A percentile compares a stretch with the other conserved stretches of the same genome.
Evolutionary conservation across 257 asterid species (phyloP).

Genomic region (Solanum tarapatanum): DNA sequence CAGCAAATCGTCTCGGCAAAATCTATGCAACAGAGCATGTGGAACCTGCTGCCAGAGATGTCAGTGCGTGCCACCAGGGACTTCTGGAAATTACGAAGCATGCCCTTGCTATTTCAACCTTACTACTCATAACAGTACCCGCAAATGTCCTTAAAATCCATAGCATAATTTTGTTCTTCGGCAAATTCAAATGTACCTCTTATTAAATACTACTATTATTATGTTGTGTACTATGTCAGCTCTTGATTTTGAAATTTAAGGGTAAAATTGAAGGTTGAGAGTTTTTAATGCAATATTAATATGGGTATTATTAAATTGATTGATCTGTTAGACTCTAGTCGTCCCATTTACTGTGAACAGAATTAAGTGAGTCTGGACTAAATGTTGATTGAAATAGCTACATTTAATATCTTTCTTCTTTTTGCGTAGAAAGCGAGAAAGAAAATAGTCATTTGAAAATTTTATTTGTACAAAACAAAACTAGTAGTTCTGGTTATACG

Average conservation of each 20-base stretch:
- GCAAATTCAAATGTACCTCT: background rate
- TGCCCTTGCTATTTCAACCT: conserved; percentile 21
- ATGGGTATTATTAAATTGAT: background rate
- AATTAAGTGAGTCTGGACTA: background rate
- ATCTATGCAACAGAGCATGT: conserved; percentile 28
- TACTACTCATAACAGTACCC: conserved; percentile 10
- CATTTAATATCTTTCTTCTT: background rate
- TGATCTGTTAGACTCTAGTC: background rate
- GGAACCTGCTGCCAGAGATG: conserved; percentile 16
- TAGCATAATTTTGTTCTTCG: background rate
- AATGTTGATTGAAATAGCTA: background rate
- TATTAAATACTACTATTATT: background rate
- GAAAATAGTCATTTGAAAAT: background rate
- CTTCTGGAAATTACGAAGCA: conserved; percentile 17
- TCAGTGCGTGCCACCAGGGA: conserved; percentile 25
- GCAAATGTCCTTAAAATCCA: conserved; percentile 14
- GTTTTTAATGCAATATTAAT: background rate
- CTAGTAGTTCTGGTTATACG: background rate
- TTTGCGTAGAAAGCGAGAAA: background rate
- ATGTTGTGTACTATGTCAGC: background rate
- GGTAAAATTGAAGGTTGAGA: background rate
- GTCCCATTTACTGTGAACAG: background rate
- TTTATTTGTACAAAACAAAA: background rate
- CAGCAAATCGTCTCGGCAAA: conserved; percentile 9
- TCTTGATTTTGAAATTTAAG: background rate